phyloP scores from a whole-genome alignment of 2,329 filamentous ascomycete species.

The Neonectria neomacrospora region DNA sequence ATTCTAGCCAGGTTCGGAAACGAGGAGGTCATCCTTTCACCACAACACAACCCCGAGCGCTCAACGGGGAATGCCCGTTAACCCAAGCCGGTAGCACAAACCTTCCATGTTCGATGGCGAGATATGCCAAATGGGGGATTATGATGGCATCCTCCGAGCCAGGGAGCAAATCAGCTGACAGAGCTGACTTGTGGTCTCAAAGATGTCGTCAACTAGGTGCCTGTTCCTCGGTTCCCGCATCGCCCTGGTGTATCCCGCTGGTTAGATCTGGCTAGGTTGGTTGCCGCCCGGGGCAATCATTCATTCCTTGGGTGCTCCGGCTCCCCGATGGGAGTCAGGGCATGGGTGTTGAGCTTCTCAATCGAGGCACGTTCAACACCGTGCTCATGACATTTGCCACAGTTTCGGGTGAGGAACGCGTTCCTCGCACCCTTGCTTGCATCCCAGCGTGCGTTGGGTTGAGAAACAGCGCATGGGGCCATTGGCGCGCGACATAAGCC shows the following conservation, averaged over 20 bases:
- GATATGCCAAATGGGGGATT: background rate
- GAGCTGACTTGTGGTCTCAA: conserved; percentile 2
- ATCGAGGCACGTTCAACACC: conserved; percentile 10
- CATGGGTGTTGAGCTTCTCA: background rate
- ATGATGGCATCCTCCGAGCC: conserved; percentile 17
- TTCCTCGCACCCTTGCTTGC: background rate
- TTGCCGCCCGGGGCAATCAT: background rate
- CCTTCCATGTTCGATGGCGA: background rate
- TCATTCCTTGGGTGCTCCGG: conserved; percentile 14
- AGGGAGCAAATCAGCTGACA: conserved; percentile 16
- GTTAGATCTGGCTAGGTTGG: conserved; percentile 1
- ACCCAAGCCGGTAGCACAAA: background rate
- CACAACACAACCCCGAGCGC: conserved; percentile 1
- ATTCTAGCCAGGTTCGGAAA: conserved; percentile 19
- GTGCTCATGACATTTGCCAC: conserved; percentile 12
- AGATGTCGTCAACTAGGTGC: conserved; percentile 13
- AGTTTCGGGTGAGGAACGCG: conserved; percentile 10
- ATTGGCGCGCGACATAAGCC: conserved; percentile 6
- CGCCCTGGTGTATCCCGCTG: background rate
- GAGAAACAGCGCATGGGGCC: conserved; percentile 7
- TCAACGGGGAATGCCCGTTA: background rate
- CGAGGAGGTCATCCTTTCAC: conserved; percentile 26
- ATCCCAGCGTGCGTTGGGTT: conserved; percentile 10
- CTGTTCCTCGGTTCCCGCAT: conserved; percentile 5
- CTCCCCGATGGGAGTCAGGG: background rate